A percentile compares a stretch with the other conserved stretches of the same genome.
Conservation (phyloP, 192 early-diverging fungal species). For the Lobosporangium transversale region DNA sequence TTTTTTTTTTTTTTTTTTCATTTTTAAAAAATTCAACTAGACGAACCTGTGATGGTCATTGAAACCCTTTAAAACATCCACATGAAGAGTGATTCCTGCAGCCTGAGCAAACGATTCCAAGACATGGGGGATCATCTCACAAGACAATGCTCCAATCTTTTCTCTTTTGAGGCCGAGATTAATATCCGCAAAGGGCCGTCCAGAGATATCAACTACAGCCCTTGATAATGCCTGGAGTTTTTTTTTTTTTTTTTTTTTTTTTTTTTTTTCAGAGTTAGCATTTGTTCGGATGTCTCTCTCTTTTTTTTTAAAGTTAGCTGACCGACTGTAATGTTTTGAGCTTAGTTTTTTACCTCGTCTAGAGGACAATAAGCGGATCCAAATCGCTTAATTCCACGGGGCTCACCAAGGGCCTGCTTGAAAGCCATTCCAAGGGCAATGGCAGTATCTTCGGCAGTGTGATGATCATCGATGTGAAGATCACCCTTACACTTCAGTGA, state of each 20-base stretch:
- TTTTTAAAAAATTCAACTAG: background rate
- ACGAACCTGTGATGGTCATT: constrained; percentile 97
- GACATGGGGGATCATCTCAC: constrained; percentile 99
- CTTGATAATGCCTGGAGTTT: constrained; percentile 81
- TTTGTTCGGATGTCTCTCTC: too few species aligned
- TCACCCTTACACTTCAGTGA: constrained; percentile 88
- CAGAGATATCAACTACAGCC: constrained; percentile 97
- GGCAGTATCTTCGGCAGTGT: constrained; percentile 96
- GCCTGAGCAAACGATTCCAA: constrained; percentile 90
- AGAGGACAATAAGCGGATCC: constrained; percentile 95
- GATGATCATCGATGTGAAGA: constrained; percentile 98
- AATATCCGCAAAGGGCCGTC: constrained; percentile 84
- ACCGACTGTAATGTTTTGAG: too few species aligned
- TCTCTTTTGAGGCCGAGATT: constrained; percentile 92
- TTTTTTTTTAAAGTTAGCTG: too few species aligned
- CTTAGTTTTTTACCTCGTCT: constrained; percentile 76
- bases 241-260: too few species aligned
- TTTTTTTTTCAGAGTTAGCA: too few species aligned
- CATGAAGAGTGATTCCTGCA: constrained; percentile 95
- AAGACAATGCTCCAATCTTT: constrained; percentile 88
- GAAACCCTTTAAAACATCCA: constrained; percentile 92
- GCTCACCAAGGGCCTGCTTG: constrained; percentile 89
- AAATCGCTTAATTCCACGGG: constrained; percentile 91
- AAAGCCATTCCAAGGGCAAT: constrained; percentile 95
- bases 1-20: too few species aligned